Conservation (phyloP, 1,139 yeast genomes). For the Magnusiomyces suaveolens region DNA sequence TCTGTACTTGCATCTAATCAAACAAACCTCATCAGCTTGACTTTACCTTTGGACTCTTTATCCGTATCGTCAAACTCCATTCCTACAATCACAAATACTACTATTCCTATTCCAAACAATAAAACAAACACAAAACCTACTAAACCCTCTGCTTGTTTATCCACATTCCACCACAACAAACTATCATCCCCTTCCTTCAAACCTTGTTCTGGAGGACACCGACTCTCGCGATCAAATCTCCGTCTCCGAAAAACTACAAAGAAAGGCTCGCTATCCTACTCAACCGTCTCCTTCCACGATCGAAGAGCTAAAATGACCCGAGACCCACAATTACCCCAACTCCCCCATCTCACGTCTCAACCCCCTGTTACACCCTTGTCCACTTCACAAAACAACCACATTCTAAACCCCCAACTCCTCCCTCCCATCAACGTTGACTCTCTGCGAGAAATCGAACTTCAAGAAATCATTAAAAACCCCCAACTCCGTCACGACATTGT, state of each 20-base stretch:
- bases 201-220: background rate
- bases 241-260: background rate
- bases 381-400: background rate
- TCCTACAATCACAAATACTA: too few species aligned
- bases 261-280: background rate
- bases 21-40: too few species aligned
- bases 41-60: too few species aligned
- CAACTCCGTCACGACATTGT: constrained; percentile 87
- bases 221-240: background rate
- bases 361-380: background rate
- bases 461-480: constrained; percentile 83
- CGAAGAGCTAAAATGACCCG: background rate
- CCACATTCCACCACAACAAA: background rate
- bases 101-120: too few species aligned
- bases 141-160: too few species aligned
- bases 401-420: too few species aligned
- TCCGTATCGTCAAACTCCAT: too few species aligned
- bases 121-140: too few species aligned
- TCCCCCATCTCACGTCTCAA: too few species aligned
- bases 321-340: background rate
- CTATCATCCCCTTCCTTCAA: background rate
- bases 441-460: constrained; percentile 75
- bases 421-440: constrained; percentile 86
- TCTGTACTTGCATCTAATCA: too few species aligned
- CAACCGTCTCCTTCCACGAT: background rate